Conservation (phyloP, 805 yeast genomes). For the Saturnispora besseyi region DNA sequence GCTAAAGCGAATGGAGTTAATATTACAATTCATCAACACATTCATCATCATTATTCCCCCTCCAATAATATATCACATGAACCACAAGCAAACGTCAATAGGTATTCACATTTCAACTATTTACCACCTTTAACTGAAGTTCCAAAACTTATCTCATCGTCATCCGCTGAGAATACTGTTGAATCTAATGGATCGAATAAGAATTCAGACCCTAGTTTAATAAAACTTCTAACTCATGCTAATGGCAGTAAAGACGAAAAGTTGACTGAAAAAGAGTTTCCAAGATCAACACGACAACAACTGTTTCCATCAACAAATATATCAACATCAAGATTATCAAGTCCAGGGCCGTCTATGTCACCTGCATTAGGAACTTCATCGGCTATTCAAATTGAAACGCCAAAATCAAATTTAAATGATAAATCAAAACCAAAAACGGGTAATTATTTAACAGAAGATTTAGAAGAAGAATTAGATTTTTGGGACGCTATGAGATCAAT, state of each 20-base stretch:
- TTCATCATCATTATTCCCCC: constrained; percentile 65
- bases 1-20: constrained; percentile 50
- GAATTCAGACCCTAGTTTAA: constrained; percentile 33
- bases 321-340: constrained; percentile 3
- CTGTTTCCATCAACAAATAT: constrained; percentile 8
- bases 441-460: constrained; percentile 32
- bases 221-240: constrained; percentile 33
- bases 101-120: constrained; percentile 67
- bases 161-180: constrained; percentile 31
- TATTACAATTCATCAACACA: constrained; percentile 76
- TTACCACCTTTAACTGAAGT: constrained; percentile 62
- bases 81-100: constrained; percentile 45
- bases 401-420: neutral
- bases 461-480: constrained; percentile 58
- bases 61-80: constrained; percentile 30
- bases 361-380: neutral
- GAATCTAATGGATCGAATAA: constrained; percentile 18
- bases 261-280: neutral
- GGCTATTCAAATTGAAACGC: neutral
- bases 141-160: constrained; percentile 58
- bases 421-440: constrained; percentile 5
- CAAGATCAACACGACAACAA: constrained; percentile 11
- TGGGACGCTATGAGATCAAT: constrained; percentile 62
- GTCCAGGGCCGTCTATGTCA: constrained; percentile 2
- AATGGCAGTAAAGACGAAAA: constrained; percentile 1